Conservation (phyloP, 768 basidiomycete genomes). For the Amanita exitialis region DNA sequence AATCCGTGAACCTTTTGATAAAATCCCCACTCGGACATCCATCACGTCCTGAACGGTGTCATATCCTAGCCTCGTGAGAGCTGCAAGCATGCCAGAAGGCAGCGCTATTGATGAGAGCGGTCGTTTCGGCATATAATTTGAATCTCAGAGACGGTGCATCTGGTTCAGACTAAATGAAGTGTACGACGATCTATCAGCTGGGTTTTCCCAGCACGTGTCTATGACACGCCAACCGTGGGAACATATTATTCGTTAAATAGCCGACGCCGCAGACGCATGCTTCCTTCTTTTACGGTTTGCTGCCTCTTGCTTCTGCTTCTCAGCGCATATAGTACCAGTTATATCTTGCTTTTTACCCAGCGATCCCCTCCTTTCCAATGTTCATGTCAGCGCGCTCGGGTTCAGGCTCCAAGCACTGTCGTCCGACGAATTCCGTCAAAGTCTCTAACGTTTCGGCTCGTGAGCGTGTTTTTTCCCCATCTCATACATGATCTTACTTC, state of each 20-base stretch:
- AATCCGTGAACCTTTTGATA: conserved; percentile 36
- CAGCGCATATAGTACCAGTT: conserved; percentile 8
- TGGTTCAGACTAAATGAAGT: neutral
- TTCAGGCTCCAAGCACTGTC: conserved; percentile 22
- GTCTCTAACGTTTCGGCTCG: conserved; percentile 37
- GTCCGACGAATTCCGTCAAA: conserved; percentile 33
- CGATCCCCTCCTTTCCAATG: conserved; percentile 9
- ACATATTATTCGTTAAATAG: neutral
- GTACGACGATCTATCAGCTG: neutral
- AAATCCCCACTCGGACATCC: conserved; percentile 28
- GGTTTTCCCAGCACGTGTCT: neutral
- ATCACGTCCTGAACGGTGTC: conserved; percentile 45
- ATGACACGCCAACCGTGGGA: conserved; percentile 2
- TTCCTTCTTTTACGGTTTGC: conserved; percentile 6
- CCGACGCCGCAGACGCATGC: neutral
- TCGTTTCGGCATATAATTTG: conserved; percentile 25
- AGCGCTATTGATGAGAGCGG: conserved; percentile 38
- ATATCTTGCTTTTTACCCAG: conserved; percentile 13
- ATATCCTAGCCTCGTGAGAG: conserved; percentile 45
- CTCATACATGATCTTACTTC: neutral
- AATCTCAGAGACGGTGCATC: too few relatives aligned
- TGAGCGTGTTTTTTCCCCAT: conserved; percentile 16
- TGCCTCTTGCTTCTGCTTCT: conserved; percentile 5
- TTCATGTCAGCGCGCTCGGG: neutral
- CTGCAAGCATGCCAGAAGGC: conserved; percentile 32